Evolutionary conservation across 257 asterid genomes (phyloP).

Genomic region (Salvia rosmarinus): DNA sequence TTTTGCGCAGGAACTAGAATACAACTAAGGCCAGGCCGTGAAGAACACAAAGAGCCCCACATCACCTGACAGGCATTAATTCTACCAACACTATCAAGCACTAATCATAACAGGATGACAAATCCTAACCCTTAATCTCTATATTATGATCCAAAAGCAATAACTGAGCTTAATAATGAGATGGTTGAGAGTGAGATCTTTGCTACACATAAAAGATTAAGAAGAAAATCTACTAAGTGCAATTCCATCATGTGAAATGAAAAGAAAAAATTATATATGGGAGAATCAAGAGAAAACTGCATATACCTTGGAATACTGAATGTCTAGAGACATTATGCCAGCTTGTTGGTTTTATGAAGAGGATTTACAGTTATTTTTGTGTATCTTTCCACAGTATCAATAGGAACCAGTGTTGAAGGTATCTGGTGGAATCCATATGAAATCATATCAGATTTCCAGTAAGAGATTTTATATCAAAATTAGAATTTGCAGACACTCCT

Average conservation of each 20-base stretch:
- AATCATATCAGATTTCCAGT: not conserved
- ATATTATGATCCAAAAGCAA: not conserved
- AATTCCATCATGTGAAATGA: not conserved
- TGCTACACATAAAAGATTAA: not conserved
- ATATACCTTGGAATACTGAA: conserved; percentile 68
- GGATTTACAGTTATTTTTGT: conserved; percentile 88
- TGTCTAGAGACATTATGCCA: conserved; percentile 86
- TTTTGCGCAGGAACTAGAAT: not conserved
- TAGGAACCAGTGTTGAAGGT: conserved; percentile 73
- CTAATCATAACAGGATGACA: not conserved
- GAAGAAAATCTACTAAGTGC: not conserved
- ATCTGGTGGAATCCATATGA: conserved; percentile 40
- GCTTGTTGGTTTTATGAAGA: conserved; percentile 90
- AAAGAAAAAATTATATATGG: not conserved
- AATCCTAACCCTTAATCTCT: not conserved
- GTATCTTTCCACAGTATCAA: conserved; percentile 80
- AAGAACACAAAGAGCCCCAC: not conserved
- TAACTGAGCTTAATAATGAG: not conserved
- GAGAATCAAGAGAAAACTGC: not conserved
- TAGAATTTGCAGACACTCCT: conserved; percentile 4
- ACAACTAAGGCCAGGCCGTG: not conserved
- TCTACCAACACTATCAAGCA: not conserved
- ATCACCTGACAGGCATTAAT: not conserved
- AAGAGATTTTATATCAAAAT: not conserved
- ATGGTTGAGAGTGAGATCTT: not conserved